Evolutionary conservation across 2,329 filamentous ascomycete species (phyloP).

Genomic region (Cercospora nicotianae): DNA sequence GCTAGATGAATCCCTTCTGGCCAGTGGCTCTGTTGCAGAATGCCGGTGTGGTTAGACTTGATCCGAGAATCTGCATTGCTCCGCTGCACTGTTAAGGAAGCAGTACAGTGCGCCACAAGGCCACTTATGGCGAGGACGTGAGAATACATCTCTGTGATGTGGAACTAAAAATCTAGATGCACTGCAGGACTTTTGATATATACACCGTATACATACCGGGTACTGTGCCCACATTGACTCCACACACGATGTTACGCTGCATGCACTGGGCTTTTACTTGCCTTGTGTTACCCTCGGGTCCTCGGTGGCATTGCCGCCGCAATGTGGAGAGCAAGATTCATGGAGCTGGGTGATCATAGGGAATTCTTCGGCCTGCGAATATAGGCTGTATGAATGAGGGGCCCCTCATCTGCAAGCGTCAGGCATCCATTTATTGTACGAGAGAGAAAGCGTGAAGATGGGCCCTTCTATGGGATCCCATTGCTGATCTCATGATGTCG

Average conservation of each 20-base stretch:
- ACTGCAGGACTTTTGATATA: neutral
- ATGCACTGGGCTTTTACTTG: neutral
- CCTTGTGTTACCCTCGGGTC: neutral
- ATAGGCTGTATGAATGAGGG: neutral
- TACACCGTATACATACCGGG: neutral
- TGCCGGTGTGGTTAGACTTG: constrained; percentile 9
- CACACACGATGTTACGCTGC: neutral
- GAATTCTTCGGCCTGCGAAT: neutral
- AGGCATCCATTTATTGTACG: neutral
- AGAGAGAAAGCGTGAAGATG: neutral
- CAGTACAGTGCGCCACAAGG: neutral
- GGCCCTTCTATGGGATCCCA: neutral
- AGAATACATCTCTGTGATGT: neutral
- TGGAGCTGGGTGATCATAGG: neutral
- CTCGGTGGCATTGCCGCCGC: neutral
- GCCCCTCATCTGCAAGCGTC: neutral
- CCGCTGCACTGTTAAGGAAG: neutral
- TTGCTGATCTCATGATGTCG: neutral
- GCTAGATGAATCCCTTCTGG: constrained; percentile 26
- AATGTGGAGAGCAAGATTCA: neutral
- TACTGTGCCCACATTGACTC: neutral
- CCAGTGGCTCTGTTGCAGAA: constrained; percentile 21
- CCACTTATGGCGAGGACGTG: neutral
- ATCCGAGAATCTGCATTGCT: neutral
- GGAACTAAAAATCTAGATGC: neutral